A percentile compares a stretch with the other conserved stretches of the same genome.
Evolutionary conservation across 257 asterid species (phyloP).

Genomic region (Rehmannia glutinosa): DNA sequence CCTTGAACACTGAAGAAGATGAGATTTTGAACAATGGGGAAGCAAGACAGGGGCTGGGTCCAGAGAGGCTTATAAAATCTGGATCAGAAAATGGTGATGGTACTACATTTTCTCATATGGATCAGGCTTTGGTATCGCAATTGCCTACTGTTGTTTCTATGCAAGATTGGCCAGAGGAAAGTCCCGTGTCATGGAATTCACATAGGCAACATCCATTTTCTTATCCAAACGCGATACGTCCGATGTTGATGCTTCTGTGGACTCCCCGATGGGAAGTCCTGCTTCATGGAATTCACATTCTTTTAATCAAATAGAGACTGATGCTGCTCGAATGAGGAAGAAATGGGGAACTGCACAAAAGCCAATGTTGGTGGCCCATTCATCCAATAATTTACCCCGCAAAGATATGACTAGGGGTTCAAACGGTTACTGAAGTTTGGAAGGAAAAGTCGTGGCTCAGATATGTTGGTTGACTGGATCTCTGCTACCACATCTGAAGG

Average conservation of each 20-base stretch:
- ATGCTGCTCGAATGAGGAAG: conserved; percentile 70
- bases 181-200: conserved; percentile 51
- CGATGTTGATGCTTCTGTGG: conserved; percentile 69
- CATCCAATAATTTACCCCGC: conserved; percentile 49
- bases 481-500: conserved; percentile 98
- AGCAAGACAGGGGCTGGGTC: conserved; percentile 18
- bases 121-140: conserved; percentile 50
- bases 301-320: conserved; percentile 51
- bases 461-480: conserved; percentile 77
- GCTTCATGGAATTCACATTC: conserved; percentile 70
- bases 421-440: conserved; percentile 78
- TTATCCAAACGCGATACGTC: conserved; percentile 67
- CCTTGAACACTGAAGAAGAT: conserved; percentile 27
- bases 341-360: conserved; percentile 29
- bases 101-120: conserved; percentile 40
- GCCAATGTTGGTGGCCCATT: conserved; percentile 30
- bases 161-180: conserved; percentile 68
- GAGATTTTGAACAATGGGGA: conserved; percentile 22
- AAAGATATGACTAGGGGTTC: conserved; percentile 83
- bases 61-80: conserved; percentile 25
- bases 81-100: conserved; percentile 48
- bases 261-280: conserved; percentile 79
- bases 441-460: conserved; percentile 71
- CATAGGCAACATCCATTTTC: conserved; percentile 54
- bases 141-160: conserved; percentile 33